Conservation (phyloP, 331 rosid species). For the Quercus phellos region DNA sequence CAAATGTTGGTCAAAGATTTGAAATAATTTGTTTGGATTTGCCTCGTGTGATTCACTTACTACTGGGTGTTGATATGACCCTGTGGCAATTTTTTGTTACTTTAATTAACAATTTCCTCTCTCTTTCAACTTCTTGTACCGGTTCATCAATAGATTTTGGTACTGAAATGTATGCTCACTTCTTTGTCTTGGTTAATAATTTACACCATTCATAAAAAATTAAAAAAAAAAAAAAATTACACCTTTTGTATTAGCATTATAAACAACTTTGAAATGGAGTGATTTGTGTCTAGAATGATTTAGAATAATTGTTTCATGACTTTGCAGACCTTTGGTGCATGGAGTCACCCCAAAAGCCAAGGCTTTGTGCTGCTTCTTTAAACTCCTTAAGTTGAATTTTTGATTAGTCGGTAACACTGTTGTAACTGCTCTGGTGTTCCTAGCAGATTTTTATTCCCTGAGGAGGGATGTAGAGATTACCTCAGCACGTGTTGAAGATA, state of each 20-base stretch:
- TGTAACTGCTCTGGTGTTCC: not conserved
- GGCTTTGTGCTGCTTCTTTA: not conserved
- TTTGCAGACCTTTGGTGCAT: not conserved
- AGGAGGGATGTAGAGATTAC: slow-evolving; percentile 68
- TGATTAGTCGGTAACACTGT: not conserved
- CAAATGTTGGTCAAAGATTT: not conserved
- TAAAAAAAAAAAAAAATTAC: not conserved
- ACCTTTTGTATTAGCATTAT: not conserved
- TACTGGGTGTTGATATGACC: not conserved
- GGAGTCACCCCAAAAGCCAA: not conserved
- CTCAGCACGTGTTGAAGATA: slow-evolving; percentile 68
- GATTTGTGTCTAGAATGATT: not conserved
- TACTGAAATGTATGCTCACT: not conserved
- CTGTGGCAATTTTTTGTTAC: not conserved
- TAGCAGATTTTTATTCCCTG: slow-evolving; percentile 75
- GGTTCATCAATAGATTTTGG: not conserved
- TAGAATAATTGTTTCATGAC: not conserved
- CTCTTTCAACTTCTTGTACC: not conserved
- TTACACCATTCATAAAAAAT: not conserved
- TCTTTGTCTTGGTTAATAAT: not conserved
- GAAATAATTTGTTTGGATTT: not conserved
- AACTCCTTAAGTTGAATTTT: not conserved
- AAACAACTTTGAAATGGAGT: not conserved
- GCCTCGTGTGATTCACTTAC: not conserved
- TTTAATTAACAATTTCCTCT: not conserved